Conservation (phyloP, 2,329 filamentous ascomycete genomes). For the Madurella mycetomatis region DNA sequence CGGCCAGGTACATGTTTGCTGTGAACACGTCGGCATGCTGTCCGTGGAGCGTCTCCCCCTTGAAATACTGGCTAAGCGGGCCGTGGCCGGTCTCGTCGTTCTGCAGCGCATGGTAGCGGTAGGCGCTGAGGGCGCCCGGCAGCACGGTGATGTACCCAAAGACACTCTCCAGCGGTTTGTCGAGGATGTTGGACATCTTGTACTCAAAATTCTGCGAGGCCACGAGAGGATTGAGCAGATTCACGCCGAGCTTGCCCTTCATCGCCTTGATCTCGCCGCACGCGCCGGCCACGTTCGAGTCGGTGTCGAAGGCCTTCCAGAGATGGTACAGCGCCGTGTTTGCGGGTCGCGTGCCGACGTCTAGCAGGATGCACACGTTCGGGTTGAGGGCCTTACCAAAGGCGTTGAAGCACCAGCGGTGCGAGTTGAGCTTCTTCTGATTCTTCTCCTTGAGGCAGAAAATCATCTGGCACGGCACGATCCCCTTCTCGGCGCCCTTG, state of each 20-base stretch:
- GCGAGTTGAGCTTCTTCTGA: slow-evolving; percentile 94
- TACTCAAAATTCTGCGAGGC: slow-evolving; percentile 99
- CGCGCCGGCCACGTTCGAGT: slow-evolving; percentile 94
- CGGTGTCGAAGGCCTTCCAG: slow-evolving; percentile 98
- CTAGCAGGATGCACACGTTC: slow-evolving; percentile 93
- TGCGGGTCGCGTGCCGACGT: slow-evolving; percentile 91
- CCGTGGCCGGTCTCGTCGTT: slow-evolving; percentile 96
- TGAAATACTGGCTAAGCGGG: slow-evolving; percentile 96
- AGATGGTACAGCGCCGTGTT: slow-evolving; percentile 91
- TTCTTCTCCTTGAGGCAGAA: slow-evolving; percentile 99
- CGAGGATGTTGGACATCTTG: slow-evolving; percentile 98
- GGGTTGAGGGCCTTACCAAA: slow-evolving; percentile 90
- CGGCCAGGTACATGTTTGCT: slow-evolving; percentile 90
- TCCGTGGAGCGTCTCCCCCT: slow-evolving; percentile 93
- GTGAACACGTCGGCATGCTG: slow-evolving; percentile 97
- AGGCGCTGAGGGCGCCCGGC: slow-evolving; percentile 90
- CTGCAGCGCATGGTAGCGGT: slow-evolving; percentile 91
- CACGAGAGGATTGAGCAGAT: slow-evolving; percentile 87
- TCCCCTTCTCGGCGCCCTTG: slow-evolving; percentile 98
- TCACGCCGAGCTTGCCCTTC: slow-evolving; percentile 78
- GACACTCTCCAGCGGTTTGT: slow-evolving; percentile 94
- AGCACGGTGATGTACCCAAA: slow-evolving; percentile 98
- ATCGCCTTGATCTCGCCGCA: slow-evolving; percentile 98
- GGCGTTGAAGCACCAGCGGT: slow-evolving; percentile 99
- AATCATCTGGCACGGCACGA: slow-evolving; percentile 95